Percentiles rank a stretch among this genome's conserved stretches.
phyloP scores from a whole-genome alignment of 2,329 filamentous ascomycete genomes.

The Fusarium guadeloupense region DNA sequence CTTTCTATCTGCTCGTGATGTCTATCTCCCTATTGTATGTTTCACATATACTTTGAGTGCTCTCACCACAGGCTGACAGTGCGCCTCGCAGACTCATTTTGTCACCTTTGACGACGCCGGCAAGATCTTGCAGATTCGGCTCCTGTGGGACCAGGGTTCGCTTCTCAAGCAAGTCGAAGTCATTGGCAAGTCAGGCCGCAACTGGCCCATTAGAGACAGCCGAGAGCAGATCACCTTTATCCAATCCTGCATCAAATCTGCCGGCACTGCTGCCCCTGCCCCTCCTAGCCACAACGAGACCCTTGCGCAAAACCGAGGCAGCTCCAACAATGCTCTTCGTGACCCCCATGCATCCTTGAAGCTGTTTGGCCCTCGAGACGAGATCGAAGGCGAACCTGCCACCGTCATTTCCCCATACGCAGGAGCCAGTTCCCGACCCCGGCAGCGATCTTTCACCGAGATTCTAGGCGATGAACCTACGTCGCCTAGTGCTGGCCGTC shows the following conservation, averaged over 20 bases:
- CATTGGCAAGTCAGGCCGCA: conserved; percentile 87
- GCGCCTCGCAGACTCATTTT: conserved; percentile 75
- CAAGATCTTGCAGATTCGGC: conserved; percentile 86
- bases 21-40: conserved; percentile 83
- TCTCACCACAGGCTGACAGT: conserved; percentile 15
- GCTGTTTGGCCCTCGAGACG: conserved; percentile 76
- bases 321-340: conserved; percentile 63
- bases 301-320: conserved; percentile 58
- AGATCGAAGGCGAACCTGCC: conserved; percentile 61
- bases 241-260: conserved; percentile 64
- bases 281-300: conserved; percentile 50
- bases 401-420: conserved; percentile 68
- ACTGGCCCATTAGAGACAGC: conserved; percentile 94
- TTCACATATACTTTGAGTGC: neutral
- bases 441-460: conserved; percentile 76
- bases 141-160: conserved; percentile 94
- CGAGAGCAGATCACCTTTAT: conserved; percentile 85
- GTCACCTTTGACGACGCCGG: conserved; percentile 80
- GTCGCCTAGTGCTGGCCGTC: conserved; percentile 57
- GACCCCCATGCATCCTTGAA: conserved; percentile 77
- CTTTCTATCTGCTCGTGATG: conserved; percentile 84
- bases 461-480: conserved; percentile 70
- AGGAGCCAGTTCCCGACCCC: conserved; percentile 64
- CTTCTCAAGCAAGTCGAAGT: conserved; percentile 93
- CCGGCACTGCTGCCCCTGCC: conserved; percentile 49